These are phyloP conservation scores for Podaxis mareebaensis DNA, from an alignment of 768 basidiomycete species.

Conservation along the genomic window DNA sequence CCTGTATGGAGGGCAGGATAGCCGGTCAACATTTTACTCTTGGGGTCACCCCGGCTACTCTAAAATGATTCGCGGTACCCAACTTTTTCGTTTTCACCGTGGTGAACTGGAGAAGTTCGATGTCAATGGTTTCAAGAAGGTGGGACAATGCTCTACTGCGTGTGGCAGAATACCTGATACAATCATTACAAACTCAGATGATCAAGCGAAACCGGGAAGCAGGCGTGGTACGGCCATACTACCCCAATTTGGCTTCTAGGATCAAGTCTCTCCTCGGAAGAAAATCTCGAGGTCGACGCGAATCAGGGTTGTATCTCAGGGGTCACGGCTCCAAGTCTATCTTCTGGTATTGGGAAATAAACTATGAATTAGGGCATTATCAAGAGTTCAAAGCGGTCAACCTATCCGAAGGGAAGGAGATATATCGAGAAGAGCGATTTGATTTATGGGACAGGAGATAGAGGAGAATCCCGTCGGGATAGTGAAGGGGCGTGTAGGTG, in stretches of 20 bases:
- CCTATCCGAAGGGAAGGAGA: neutral
- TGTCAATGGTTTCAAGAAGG: neutral
- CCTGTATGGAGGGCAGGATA: neutral
- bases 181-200: neutral
- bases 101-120: neutral
- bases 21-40: neutral
- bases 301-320: neutral
- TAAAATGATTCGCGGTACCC: neutral
- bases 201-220: neutral
- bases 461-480: too few species aligned
- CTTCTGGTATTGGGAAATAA: constrained; percentile 8
- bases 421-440: neutral
- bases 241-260: neutral
- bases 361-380: neutral
- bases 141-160: neutral
- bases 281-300: neutral
- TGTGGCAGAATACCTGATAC: neutral
- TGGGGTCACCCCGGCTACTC: neutral
- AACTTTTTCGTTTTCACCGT: neutral
- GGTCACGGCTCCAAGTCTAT: neutral
- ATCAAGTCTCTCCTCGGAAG: neutral
- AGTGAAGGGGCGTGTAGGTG: too few species aligned
- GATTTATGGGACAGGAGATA: neutral
- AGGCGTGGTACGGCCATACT: neutral
- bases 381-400: neutral